Evolutionary conservation across 495 filamentous ascomycete species (phyloP), one percentile per base, ranked within the genome.

Genomic region (Penicillium cataractarum): DNA sequence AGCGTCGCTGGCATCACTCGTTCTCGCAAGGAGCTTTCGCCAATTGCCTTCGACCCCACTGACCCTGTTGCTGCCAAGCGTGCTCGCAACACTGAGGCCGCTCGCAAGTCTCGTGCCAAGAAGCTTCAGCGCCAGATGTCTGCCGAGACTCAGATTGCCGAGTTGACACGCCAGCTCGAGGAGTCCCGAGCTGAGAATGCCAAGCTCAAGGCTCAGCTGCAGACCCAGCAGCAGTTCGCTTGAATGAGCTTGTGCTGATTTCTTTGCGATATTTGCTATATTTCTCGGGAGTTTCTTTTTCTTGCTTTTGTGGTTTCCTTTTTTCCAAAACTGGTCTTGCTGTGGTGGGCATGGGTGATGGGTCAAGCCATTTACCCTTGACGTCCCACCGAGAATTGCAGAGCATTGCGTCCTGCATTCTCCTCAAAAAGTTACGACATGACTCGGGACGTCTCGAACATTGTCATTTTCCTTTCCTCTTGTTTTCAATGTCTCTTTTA

Each of bases 81-180:
- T 64, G 94, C 93, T 35, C 89, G 93, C 60, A 99, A 99, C 76
- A 99, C 95, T 15, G 82, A 94, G 76, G 95, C 95, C 49, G 95
- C 95, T 63, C 91, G 95, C 46, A 97, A 97, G 76, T 97, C 94
- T 40, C 90, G 95, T 13, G 87, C 91, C 62, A 89, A 91, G 65
- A 93, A 95, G 77, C 80, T 91, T 8, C 80, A 87, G 66, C 86
- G 87, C 55, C 81, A 91, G 57, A 83, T 88, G 9, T 83, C 82
- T 40, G 79, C 96, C 61, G 82, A 87, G 69, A 68, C 62, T 6
- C 74, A 78, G 52, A 86, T 88, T 10, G 67, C 69, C 13, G 75
- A 87, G 54, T 71, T 83, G 24, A 74, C 83, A 55, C 73, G 82
- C 60, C 80, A 80, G 50, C 27, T 72, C 6, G 54, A 63, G 70